Evolutionary conservation across 2,329 filamentous ascomycete species (phyloP), one percentile per base, ranked within the genome.

Genomic region (Emmonsiellopsis sp.): DNA sequence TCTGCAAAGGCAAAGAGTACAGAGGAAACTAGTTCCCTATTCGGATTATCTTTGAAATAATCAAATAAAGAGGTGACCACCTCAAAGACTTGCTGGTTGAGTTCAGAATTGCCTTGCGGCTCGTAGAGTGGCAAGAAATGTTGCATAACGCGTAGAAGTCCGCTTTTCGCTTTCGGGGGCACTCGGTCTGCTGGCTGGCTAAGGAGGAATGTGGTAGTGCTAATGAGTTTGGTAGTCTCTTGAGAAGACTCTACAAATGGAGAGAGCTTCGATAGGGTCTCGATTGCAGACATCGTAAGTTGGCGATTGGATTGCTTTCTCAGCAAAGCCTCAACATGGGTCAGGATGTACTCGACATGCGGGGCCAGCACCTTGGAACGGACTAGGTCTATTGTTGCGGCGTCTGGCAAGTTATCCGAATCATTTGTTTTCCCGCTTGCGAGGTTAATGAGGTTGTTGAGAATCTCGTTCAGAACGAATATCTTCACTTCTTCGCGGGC

Each of bases 401-500:
- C 68, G 45, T 66, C 60, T 49, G 47, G 47, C 20, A 49, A 49
- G 56, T 70, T 58, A 42, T 69, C 64, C 40, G 69, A 78, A 1
- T 76, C 78, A 56, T 82, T 77, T 10, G 71, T 64, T 54, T 70
- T 69, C 1, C 79, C 77, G 51, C 76, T 73, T 1, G 82, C 79
- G 48, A 86, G 72, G 52, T 76, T 77, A 35, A 89, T 78, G 35
- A 92, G 73, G 53, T 83, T 86, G 43, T 81, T 79, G 44, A 98
- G 69, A 42, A 97, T 85, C 9, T 83, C 73, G 54, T 81, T 79
- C 32, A 98, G 75, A 1, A 91, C 82, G 65, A 89, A 95, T 0
- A 87, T 72, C 64, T 91, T 93, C 53, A 98, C 91, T 54, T 90
- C 85, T 57, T 92, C 87, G 67, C 93, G 93, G 0, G 87, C 83